Conservation (phyloP, 495 filamentous ascomycete species). For the Polyplosphaeria fusca region DNA sequence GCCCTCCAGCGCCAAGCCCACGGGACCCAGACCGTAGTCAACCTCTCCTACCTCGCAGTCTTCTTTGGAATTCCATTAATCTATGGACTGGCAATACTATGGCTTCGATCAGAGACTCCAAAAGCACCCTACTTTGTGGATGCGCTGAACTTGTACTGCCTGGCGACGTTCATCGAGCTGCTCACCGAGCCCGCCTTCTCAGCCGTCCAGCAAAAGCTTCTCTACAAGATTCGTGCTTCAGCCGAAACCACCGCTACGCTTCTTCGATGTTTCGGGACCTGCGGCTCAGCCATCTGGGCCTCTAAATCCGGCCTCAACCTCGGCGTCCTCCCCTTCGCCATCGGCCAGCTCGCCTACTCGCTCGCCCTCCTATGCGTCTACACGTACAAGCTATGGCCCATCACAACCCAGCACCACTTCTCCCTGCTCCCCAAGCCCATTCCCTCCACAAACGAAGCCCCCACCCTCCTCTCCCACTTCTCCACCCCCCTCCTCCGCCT, state of each 20-base stretch:
- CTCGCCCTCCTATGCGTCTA: slow-evolving; percentile 66
- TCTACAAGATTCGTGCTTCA: slow-evolving; percentile 72
- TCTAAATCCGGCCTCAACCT: slow-evolving; percentile 47
- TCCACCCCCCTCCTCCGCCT: slow-evolving; percentile 64
- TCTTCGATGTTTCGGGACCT: slow-evolving; percentile 68
- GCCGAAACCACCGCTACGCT: slow-evolving; percentile 80
- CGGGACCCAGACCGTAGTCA: slow-evolving; percentile 65
- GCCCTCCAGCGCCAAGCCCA: slow-evolving; percentile 73
- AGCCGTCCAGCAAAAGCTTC: slow-evolving; percentile 72
- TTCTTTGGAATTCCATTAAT: slow-evolving; percentile 65
- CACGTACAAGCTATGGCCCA: slow-evolving; percentile 26
- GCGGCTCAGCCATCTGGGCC: slow-evolving; percentile 60
- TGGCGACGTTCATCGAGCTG: slow-evolving; percentile 78
- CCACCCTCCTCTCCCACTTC: slow-evolving; percentile 48
- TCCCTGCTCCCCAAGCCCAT: slow-evolving; percentile 41
- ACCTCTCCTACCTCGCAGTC: slow-evolving; percentile 79
- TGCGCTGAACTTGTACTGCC: slow-evolving; percentile 64
- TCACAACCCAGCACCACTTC: slow-evolving; percentile 30
- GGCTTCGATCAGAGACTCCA: slow-evolving; percentile 55
- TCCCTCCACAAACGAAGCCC: slow-evolving; percentile 4
- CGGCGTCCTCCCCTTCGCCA: slow-evolving; percentile 83
- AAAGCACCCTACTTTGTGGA: slow-evolving; percentile 62
- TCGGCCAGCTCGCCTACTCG: slow-evolving; percentile 81
- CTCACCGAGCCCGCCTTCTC: slow-evolving; percentile 81
- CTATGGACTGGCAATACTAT: slow-evolving; percentile 59